Evolutionary conservation across 371 early-diverging fungal species (phyloP).

Genomic region (Catenaria anguillulae): DNA sequence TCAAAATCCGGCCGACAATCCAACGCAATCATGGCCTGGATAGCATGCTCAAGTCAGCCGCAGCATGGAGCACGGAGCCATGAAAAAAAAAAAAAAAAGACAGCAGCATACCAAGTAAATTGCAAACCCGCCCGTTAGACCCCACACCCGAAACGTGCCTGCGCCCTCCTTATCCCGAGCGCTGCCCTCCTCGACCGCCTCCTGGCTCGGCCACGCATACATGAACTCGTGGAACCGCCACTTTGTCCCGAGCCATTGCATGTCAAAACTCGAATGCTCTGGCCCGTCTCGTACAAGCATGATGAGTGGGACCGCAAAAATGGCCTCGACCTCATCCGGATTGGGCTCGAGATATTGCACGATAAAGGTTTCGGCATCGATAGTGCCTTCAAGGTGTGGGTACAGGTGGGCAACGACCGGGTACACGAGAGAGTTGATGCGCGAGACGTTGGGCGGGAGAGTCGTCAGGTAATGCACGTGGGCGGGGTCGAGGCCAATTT

Average conservation of each 20-base stretch:
- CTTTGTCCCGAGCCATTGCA: background rate
- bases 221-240: conserved; percentile 1
- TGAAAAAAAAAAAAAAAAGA: too few species aligned
- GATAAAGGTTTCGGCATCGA: background rate
- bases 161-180: background rate
- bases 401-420: background rate
- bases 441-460: background rate
- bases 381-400: background rate
- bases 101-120: background rate
- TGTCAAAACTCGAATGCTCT: background rate
- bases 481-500: background rate
- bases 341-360: background rate
- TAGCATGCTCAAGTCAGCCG: too few species aligned
- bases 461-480: background rate
- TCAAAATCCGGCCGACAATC: too few species aligned
- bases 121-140: background rate
- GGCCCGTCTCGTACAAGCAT: background rate
- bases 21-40: too few species aligned
- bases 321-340: background rate
- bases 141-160: background rate
- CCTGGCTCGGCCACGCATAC: background rate
- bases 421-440: conserved; percentile 4
- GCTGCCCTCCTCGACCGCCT: too few species aligned
- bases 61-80: too few species aligned
- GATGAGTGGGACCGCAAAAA: background rate